Conservation (phyloP, 352 stramenopile species). For the Globisporangium alternatum region DNA sequence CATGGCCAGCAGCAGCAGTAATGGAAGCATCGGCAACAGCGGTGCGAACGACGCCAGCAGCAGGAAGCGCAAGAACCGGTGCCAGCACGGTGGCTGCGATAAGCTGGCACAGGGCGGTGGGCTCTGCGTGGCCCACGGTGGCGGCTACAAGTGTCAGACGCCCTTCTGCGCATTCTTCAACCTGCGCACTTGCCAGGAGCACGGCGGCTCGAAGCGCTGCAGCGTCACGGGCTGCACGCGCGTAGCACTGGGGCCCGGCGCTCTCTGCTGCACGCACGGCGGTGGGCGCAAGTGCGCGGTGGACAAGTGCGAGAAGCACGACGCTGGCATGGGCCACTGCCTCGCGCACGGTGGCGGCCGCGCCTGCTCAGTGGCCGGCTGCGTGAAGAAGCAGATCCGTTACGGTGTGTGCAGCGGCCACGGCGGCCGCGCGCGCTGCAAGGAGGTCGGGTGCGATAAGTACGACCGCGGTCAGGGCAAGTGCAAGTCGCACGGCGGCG, state of each 20-base stretch:
- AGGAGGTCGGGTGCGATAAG: constrained; percentile 73
- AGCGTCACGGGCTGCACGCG: constrained; percentile 44
- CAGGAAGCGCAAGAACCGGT: constrained; percentile 23
- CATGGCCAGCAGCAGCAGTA: background rate
- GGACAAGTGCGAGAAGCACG: constrained; percentile 71
- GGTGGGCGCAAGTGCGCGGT: constrained; percentile 66
- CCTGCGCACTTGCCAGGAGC: constrained; percentile 67
- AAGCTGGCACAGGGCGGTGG: constrained; percentile 67
- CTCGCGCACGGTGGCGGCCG: constrained; percentile 71
- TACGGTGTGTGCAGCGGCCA: constrained; percentile 76
- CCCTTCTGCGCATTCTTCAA: constrained; percentile 71
- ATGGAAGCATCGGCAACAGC: background rate
- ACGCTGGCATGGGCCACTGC: constrained; percentile 64
- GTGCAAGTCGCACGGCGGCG: constrained; percentile 80
- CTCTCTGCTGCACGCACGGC: constrained; percentile 64
- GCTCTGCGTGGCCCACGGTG: constrained; percentile 63
- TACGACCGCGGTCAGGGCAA: constrained; percentile 72
- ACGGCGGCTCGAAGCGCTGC: constrained; percentile 72
- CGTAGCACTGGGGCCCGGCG: constrained; percentile 43
- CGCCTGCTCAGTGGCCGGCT: constrained; percentile 52
- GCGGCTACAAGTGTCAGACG: constrained; percentile 68
- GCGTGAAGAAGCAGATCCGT: constrained; percentile 73
- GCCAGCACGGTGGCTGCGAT: constrained; percentile 42
- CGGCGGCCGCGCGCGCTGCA: constrained; percentile 68
- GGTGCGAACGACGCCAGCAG: background rate